Conservation (phyloP, 139 green algal species). For the Chlamydomonas schloesseri region DNA sequence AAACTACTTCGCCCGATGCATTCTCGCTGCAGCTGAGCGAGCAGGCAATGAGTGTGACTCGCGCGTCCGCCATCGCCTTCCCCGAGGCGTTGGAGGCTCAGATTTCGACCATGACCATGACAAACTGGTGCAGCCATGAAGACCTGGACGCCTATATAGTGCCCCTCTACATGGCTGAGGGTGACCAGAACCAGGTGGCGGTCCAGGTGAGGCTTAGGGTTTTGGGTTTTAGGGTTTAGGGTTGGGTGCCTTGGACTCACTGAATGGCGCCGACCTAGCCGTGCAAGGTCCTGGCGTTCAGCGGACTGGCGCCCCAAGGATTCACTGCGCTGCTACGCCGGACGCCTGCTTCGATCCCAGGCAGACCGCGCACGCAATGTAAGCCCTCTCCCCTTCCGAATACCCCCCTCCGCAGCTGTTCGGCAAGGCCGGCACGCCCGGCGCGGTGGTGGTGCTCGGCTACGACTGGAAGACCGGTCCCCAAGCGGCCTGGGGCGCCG, state of each 20-base stretch:
- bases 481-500: neutral
- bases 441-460: constrained; percentile 7
- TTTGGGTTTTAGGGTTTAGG: too few relatives aligned
- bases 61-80: neutral
- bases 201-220: neutral
- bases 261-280: too few relatives aligned
- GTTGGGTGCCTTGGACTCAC: too few relatives aligned
- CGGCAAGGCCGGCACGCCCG: neutral
- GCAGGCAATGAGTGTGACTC: neutral
- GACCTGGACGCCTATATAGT: neutral
- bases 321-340: too few relatives aligned
- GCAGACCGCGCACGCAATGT: too few relatives aligned
- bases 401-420: neutral
- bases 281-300: too few relatives aligned
- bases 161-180: neutral
- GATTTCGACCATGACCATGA: neutral
- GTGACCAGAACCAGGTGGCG: neutral
- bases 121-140: neutral
- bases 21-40: neutral
- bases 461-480: neutral
- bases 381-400: too few relatives aligned
- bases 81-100: neutral
- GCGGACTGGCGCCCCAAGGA: too few relatives aligned
- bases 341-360: too few relatives aligned
- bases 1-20: neutral